Conservation (phyloP, 1,284 basidiomycete genomes). For the Cutaneotrichosporon sp. region DNA sequence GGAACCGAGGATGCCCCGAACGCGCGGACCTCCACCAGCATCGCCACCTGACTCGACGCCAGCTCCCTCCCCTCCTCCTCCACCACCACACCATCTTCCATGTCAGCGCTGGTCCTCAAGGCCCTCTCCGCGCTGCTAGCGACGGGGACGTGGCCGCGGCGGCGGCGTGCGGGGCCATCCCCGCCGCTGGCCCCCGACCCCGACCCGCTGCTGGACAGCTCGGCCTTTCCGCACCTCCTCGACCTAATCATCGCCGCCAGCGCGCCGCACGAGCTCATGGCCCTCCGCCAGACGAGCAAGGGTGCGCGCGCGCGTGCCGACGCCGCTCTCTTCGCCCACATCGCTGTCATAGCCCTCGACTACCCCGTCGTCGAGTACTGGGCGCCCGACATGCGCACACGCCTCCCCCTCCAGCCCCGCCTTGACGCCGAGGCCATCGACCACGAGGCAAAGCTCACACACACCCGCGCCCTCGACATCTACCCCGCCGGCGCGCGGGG, state of each 20-base stretch:
- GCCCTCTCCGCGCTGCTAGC: not conserved
- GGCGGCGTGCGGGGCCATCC: not conserved
- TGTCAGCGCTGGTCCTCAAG: not conserved
- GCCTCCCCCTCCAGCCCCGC: not conserved
- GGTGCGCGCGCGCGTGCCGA: not conserved
- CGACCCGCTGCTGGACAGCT: not conserved
- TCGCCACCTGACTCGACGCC: not conserved
- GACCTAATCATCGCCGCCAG: not conserved
- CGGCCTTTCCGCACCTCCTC: slow-evolving; percentile 1
- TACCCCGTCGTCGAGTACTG: not conserved
- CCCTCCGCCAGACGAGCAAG: not conserved
- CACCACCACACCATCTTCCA: too few relatives aligned
- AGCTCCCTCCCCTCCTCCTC: not conserved
- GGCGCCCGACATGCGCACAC: not conserved
- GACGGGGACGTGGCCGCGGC: not conserved
- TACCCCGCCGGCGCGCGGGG: not conserved
- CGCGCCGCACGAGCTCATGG: not conserved
- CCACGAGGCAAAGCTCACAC: not conserved
- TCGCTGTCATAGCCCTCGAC: not conserved
- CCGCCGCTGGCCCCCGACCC: not conserved
- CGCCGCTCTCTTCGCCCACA: not conserved
- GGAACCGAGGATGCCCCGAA: not conserved
- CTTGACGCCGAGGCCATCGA: not conserved
- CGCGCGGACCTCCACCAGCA: not conserved
- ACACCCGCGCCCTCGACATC: not conserved